Evolutionary conservation across 2,329 filamentous ascomycete genomes (phyloP).

Genomic region (Cryphonectria japonica): DNA sequence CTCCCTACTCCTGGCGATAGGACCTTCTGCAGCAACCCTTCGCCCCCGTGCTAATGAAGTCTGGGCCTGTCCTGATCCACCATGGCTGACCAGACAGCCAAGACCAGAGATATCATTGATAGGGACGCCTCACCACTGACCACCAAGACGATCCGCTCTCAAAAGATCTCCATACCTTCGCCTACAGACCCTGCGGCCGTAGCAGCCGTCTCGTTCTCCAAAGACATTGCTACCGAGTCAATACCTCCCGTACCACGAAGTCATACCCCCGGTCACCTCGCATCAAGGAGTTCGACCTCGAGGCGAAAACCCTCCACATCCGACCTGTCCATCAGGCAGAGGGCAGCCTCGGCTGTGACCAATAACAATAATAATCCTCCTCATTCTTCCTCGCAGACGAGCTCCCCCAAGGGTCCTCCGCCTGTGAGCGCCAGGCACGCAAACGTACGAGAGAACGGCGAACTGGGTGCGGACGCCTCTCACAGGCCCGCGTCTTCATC

Average conservation of each 20-base stretch:
- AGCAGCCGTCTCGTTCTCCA: conserved; percentile 32
- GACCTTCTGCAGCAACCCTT: background rate
- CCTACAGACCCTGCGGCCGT: conserved; percentile 36
- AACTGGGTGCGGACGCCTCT: conserved; percentile 35
- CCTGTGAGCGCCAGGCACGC: conserved; percentile 24
- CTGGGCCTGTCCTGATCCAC: conserved; percentile 36
- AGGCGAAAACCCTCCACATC: conserved; percentile 50
- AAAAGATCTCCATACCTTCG: conserved; percentile 52
- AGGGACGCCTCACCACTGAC: conserved; percentile 43
- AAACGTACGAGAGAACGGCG: conserved; percentile 30
- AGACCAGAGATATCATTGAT: conserved; percentile 31
- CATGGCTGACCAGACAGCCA: conserved; percentile 49
- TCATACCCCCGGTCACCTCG: conserved; percentile 65
- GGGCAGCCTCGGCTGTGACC: conserved; percentile 53
- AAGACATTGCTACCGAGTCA: conserved; percentile 37
- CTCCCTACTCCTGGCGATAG: background rate
- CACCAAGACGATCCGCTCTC: conserved; percentile 54
- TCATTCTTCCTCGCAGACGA: conserved; percentile 33
- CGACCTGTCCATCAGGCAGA: conserved; percentile 57
- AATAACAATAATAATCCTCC: conserved; percentile 9
- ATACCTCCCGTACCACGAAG: conserved; percentile 52
- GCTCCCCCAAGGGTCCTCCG: conserved; percentile 30
- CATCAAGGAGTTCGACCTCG: conserved; percentile 59
- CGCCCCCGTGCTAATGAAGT: conserved; percentile 23
- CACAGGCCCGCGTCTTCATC: conserved; percentile 35